Base-by-base conservation (phyloP, 805 yeast genomes). In the Wickerhamomyces subpelliculosus region DNA sequence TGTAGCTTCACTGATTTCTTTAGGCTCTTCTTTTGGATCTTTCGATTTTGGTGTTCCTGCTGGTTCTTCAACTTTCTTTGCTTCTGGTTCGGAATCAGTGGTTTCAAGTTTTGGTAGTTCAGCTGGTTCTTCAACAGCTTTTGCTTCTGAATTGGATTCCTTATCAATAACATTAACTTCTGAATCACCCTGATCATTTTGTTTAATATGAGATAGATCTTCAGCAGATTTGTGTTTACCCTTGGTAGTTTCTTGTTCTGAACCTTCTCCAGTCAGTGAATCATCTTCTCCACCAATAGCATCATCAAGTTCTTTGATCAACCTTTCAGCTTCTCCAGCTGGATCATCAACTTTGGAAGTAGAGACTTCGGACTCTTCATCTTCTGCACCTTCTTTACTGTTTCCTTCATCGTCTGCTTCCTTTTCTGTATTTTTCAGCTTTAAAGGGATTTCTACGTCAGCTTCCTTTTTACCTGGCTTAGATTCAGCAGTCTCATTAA, bases 301-400 rank as follows among this genome's bases (percentile, higher is more conserved):
- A 24, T 41, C 35, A 34, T 52, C 52, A 14, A 47, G 36, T 27
- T 49, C 49, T 20, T 37, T 32, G 31, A 49, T 51, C 25, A 50
- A 32, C 16, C 46, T 42, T 31, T 49, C 54, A 4, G 54, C 39
- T 27, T 47, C 56, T 34, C 46, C 51, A 4, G 54, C 39, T 26
- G 46, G 55, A 33, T 51, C 55, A 29, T 45, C 45, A 13, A 36
- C 27, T 7, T 32, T 3, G 32, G 32, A 5, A 60, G 54, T 24
- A 61, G 68, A 22, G 17, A 16, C 4, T 24, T 24, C 27, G 27
- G 27, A 13, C 7, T 26, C 17, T 4, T 26, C 25, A 10, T 10
- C 25, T 7, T 10, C 27, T 11, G 16, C n/a, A n/a, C n/a, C n/a
- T n/a, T n/a, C n/a, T n/a, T n/a, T n/a, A n/a, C n/a, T n/a, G 26